A percentile compares a stretch with the other conserved stretches of the same genome.
Conservation (phyloP, 306 rosid genomes). For the Fragaria ananassa region DNA sequence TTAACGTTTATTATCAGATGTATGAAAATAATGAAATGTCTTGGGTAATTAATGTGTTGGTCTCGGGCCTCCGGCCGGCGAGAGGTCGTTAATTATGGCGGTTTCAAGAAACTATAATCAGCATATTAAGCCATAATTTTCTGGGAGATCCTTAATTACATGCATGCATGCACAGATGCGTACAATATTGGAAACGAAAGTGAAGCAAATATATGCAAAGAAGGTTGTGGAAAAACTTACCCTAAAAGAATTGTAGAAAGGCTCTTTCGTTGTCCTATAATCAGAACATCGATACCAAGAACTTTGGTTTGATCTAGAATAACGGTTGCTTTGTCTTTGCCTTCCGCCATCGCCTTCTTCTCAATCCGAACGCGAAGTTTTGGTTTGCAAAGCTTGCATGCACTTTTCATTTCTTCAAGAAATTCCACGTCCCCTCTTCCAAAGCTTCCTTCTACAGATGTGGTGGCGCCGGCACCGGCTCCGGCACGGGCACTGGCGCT, state of each 20-base stretch:
- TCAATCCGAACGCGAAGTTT: constrained; percentile 32
- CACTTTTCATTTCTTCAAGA: constrained; percentile 63
- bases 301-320: constrained; percentile 43
- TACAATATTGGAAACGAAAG: background rate
- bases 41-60: too few species aligned
- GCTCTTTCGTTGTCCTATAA: constrained; percentile 66
- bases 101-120: background rate
- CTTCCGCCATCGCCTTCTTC: constrained; percentile 44
- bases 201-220: background rate
- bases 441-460: constrained; percentile 29
- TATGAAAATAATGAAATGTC: background rate
- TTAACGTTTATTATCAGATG: too few species aligned
- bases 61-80: background rate
- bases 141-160: background rate
- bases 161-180: background rate
- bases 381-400: constrained; percentile 47
- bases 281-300: constrained; percentile 48
- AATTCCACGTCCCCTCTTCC: constrained; percentile 41
- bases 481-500: background rate
- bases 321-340: constrained; percentile 47
- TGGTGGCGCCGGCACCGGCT: background rate
- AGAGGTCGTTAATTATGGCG: background rate
- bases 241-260: constrained; percentile 65
- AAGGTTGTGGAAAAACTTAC: constrained; percentile 27
- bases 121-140: background rate